Conservation (phyloP, 495 filamentous ascomycete species). For the Penicillium angulare region DNA sequence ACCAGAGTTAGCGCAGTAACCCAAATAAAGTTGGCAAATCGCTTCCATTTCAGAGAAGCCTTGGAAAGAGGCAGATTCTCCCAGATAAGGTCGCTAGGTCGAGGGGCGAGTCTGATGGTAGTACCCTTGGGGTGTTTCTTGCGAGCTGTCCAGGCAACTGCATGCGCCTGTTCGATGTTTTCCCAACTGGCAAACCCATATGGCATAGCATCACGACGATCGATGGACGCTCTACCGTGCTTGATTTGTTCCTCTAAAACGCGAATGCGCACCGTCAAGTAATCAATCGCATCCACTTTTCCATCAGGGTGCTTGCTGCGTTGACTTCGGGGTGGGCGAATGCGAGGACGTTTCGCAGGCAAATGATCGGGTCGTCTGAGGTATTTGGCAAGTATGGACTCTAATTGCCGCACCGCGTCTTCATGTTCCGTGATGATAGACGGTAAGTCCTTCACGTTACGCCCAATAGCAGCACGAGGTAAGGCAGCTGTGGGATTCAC, state of each 20-base stretch:
- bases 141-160: slow-evolving; percentile 75
- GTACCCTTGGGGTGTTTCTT: slow-evolving; percentile 81
- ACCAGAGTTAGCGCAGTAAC: slow-evolving; percentile 74
- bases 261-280: slow-evolving; percentile 80
- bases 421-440: slow-evolving; percentile 81
- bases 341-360: slow-evolving; percentile 73
- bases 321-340: slow-evolving; percentile 70
- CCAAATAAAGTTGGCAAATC: slow-evolving; percentile 79
- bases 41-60: slow-evolving; percentile 63
- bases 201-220: slow-evolving; percentile 80
- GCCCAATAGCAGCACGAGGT: slow-evolving; percentile 77
- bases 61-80: slow-evolving; percentile 77
- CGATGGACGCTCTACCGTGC: slow-evolving; percentile 74
- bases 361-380: slow-evolving; percentile 81
- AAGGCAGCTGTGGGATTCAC: slow-evolving; percentile 72
- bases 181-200: slow-evolving; percentile 96
- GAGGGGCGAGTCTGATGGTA: slow-evolving; percentile 73
- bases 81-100: slow-evolving; percentile 94
- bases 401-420: slow-evolving; percentile 73
- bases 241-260: slow-evolving; percentile 81
- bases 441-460: slow-evolving; percentile 88
- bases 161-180: slow-evolving; percentile 81
- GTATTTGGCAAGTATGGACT: slow-evolving; percentile 82
- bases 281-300: slow-evolving; percentile 92
- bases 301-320: slow-evolving; percentile 39